phyloP scores from a whole-genome alignment of 1,284 basidiomycete genomes.

The Ceratorhiza oryzae-sativae region DNA sequence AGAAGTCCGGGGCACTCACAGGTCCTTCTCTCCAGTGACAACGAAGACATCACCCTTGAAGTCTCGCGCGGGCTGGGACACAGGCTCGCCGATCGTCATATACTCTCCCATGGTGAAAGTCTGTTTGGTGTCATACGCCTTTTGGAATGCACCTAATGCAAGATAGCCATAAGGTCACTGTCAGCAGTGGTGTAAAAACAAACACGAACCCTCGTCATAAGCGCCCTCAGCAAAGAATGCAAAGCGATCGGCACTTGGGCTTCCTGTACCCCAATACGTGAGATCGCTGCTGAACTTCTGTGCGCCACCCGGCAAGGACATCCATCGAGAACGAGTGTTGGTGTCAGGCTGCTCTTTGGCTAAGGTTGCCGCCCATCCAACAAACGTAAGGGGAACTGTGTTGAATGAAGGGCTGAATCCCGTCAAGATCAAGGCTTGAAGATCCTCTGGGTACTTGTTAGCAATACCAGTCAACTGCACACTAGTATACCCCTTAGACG shows the following conservation, averaged over 20 bases:
- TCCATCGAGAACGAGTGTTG: constrained; percentile 25
- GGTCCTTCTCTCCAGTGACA: constrained; percentile 53
- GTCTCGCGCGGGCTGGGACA: constrained; percentile 44
- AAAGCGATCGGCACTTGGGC: constrained; percentile 49
- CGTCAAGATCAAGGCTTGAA: constrained; percentile 51
- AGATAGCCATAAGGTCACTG: constrained; percentile 43
- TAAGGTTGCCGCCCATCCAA: constrained; percentile 47
- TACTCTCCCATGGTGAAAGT: constrained; percentile 51
- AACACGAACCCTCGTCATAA: constrained; percentile 48
- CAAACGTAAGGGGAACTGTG: constrained; percentile 45
- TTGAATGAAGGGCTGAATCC: constrained; percentile 48
- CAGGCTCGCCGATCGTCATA: constrained; percentile 45
- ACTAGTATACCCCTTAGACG: constrained; percentile 35
- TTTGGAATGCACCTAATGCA: constrained; percentile 40
- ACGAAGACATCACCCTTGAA: constrained; percentile 52
- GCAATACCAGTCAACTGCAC: constrained; percentile 47
- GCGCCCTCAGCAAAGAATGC: constrained; percentile 53
- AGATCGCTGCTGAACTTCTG: not conserved
- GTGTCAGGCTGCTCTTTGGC: constrained; percentile 45
- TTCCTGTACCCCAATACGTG: constrained; percentile 47
- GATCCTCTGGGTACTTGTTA: constrained; percentile 44
- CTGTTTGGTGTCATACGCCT: constrained; percentile 45
- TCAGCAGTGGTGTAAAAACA: not conserved
- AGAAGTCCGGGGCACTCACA: constrained; percentile 46
- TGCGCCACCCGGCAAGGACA: constrained; percentile 2